A percentile compares a stretch with the other conserved stretches of the same genome.
These are phyloP conservation scores for Nematocida displodere DNA, from an alignment of 371 early-diverging fungal genomes.

Conservation along the genomic window DNA sequence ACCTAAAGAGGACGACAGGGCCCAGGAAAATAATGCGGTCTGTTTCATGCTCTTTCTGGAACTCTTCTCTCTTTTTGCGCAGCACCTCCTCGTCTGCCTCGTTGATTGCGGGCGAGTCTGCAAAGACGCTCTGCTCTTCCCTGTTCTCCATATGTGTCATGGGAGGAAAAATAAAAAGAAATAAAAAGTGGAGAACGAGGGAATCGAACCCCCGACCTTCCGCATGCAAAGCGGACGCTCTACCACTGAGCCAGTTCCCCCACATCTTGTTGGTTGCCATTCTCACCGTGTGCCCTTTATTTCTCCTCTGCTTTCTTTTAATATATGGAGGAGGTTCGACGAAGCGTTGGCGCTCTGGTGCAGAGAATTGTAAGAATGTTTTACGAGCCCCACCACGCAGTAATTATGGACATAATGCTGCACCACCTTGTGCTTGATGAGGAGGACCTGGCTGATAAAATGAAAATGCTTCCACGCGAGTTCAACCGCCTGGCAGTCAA, in stretches of 20 bases:
- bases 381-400: conserved; percentile 63
- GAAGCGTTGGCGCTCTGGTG: conserved; percentile 58
- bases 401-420: conserved; percentile 64
- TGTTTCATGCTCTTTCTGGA: background rate
- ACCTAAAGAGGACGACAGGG: conserved; percentile 24
- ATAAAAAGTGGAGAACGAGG: conserved; percentile 56
- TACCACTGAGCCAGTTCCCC: conserved; percentile 65
- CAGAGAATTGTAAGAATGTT: conserved; percentile 59
- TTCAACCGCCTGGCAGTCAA: conserved; percentile 61
- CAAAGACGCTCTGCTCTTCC: background rate
- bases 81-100: conserved; percentile 38
- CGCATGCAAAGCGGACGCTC: conserved; percentile 68
- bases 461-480: conserved; percentile 65
- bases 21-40: conserved; percentile 33
- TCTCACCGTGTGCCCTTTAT: background rate
- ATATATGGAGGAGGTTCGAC: conserved; percentile 12
- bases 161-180: conserved; percentile 88
- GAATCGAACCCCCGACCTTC: conserved; percentile 67
- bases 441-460: conserved; percentile 58
- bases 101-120: too few relatives aligned
- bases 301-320: background rate
- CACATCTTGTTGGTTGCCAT: background rate
- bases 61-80: conserved; percentile 19
- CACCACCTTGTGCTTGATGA: conserved; percentile 61
- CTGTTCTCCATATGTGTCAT: conserved; percentile 69